Conservation (phyloP, 148 eudicot species). For the Spergularia marina region DNA sequence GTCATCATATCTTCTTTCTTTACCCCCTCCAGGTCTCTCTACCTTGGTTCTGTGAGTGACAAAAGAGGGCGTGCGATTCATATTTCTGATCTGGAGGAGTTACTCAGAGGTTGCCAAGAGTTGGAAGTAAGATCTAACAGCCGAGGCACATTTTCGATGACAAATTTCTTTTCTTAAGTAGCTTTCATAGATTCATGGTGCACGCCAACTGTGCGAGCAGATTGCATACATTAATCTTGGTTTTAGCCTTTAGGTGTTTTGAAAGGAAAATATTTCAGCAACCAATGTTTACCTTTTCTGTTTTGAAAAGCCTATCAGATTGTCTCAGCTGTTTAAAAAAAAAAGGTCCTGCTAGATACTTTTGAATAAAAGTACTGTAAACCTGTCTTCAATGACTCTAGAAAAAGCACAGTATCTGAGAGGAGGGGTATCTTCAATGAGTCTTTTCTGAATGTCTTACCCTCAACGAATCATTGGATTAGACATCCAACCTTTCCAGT, state of each 20-base stretch:
- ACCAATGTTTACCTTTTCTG: neutral
- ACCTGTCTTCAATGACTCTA: too few relatives aligned
- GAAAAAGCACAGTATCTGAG: too few relatives aligned
- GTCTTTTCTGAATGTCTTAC: too few relatives aligned
- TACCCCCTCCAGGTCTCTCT: conserved; percentile 72
- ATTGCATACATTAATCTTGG: neutral
- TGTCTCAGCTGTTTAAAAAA: neutral
- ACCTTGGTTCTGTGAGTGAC: conserved; percentile 87
- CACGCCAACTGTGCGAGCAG: too few relatives aligned
- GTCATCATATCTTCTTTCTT: conserved; percentile 32
- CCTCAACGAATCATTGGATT: too few relatives aligned
- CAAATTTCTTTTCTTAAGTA: neutral
- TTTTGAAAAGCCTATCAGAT: neutral
- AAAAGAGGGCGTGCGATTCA: conserved; percentile 85
- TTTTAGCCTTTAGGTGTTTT: neutral
- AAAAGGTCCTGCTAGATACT: neutral
- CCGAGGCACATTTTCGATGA: conserved; percentile 12
- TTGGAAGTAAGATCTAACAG: conserved; percentile 77
- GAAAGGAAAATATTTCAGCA: neutral
- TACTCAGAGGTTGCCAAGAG: conserved; percentile 88
- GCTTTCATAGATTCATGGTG: neutral
- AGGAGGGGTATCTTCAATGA: too few relatives aligned
- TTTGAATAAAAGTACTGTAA: too few relatives aligned
- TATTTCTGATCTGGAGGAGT: conserved; percentile 87
- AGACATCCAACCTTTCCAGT: too few relatives aligned